Evolutionary conservation across 495 filamentous ascomycete genomes (phyloP).

Genomic region (Penicillium argentinense): DNA sequence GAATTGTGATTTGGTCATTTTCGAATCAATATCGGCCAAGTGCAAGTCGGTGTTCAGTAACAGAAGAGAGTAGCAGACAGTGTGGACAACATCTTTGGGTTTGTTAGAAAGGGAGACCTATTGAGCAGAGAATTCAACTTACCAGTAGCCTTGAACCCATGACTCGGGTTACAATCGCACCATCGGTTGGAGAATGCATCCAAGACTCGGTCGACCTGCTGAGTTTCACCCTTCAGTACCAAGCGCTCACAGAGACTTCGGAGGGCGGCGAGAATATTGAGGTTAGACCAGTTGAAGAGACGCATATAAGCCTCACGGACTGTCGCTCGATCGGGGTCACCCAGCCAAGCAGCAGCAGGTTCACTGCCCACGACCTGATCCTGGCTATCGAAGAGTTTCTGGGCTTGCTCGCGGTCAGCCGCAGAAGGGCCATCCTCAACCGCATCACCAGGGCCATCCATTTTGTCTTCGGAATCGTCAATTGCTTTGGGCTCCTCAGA

Average conservation of each 20-base stretch:
- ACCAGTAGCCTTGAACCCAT: conserved; percentile 91
- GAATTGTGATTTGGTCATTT: conserved; percentile 93
- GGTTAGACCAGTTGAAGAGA: conserved; percentile 79
- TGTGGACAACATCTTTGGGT: conserved; percentile 83
- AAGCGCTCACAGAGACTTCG: conserved; percentile 78
- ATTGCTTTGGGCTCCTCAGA: conserved; percentile 28
- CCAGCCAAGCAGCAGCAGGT: conserved; percentile 85
- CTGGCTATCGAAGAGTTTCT: conserved; percentile 81
- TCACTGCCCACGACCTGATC: conserved; percentile 75
- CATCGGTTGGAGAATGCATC: conserved; percentile 84
- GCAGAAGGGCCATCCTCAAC: conserved; percentile 47
- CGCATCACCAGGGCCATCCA: conserved; percentile 23
- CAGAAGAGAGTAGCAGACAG: conserved; percentile 93
- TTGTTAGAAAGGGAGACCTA: conserved; percentile 9
- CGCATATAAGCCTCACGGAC: conserved; percentile 86
- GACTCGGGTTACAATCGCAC: conserved; percentile 91
- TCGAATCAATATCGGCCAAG: conserved; percentile 87
- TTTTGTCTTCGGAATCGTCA: conserved; percentile 17
- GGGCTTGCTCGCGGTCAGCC: conserved; percentile 67
- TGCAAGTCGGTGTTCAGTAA: conserved; percentile 96
- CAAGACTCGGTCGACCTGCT: conserved; percentile 93
- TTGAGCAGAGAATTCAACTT: conserved; percentile 26
- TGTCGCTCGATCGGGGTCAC: conserved; percentile 64
- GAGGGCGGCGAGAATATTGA: conserved; percentile 78
- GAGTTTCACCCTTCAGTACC: conserved; percentile 88